These are phyloP conservation scores for Sequoiadendron giganteum DNA, from an alignment of 75 land plant species.

Conservation along the genomic window DNA sequence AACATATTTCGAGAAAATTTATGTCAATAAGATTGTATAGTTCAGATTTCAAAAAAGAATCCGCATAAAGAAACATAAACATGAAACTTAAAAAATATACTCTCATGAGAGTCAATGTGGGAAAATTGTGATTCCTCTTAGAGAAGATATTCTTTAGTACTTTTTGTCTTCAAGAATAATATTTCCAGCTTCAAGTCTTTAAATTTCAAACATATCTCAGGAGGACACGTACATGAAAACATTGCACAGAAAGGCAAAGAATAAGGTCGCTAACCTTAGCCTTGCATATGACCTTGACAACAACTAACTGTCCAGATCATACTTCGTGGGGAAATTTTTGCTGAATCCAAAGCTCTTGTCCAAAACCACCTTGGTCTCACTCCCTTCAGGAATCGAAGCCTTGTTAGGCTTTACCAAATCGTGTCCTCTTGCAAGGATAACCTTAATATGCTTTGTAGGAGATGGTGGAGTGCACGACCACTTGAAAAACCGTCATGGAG, in stretches of 20 bases:
- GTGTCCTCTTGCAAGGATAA: constrained; percentile 61
- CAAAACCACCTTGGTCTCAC: constrained; percentile 41
- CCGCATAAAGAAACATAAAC: background rate
- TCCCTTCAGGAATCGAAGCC: constrained; percentile 57
- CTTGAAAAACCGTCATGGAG: constrained; percentile 63
- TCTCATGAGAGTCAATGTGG: background rate
- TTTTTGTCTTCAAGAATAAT: constrained; percentile 18
- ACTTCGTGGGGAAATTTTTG: constrained; percentile 64
- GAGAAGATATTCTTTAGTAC: background rate
- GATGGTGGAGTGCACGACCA: constrained; percentile 80
- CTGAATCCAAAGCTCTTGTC: constrained; percentile 82
- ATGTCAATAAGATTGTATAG: background rate
- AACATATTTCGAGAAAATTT: background rate
- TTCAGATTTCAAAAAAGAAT: background rate
- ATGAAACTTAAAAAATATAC: background rate
- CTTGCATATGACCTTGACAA: constrained; percentile 84
- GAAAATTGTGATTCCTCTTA: constrained; percentile 2
- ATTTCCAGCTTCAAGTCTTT: constrained; percentile 37
- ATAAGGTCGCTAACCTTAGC: constrained; percentile 54
- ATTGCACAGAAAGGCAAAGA: background rate
- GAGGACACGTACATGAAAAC: too few relatives aligned
- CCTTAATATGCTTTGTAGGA: constrained; percentile 78
- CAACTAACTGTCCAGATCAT: constrained; percentile 83
- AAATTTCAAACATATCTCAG: constrained; percentile 54
- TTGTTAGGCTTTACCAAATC: constrained; percentile 80